Evolutionary conservation across 345 rosid species (phyloP), one percentile per base, ranked within the genome.

Genomic region (Clarkia xantiana): DNA sequence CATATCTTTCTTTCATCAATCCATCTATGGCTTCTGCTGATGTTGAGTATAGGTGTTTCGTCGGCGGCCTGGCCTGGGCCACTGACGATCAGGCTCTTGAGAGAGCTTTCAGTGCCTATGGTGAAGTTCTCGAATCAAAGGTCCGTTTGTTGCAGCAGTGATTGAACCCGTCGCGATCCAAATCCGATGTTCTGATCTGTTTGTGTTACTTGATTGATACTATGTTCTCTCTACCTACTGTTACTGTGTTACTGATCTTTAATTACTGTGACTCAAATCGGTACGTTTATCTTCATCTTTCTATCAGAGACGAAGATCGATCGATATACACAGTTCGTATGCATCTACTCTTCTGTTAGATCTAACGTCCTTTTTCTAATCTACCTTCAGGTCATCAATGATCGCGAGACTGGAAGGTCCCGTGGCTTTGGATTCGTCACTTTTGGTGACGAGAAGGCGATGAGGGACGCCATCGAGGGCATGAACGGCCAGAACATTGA

Each of bases 31-130:
- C 87, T 3, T 52, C 97, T 0, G 77, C 80, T 0, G 95, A 90
- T 18, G 50, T 69, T 12, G 97, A 90, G 72, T 90, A 0, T 58
- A 45, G 97, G 51, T 90, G 97, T 71, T 90, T 90, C 59, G 94
- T 86, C 29, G 97, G 97, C 42, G 95, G 97, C 65, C 86, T 90
- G 0, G 97, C 95, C 0, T 90, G 95, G 95, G 91, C 91, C 67
- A 90, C 97, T 40, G 77, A 69, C 51, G 97, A 90, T 59, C 52
- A 25, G 29, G 56, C 75, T 18, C 79, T 90, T 0, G 75, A 74
- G 43, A 56, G 56, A 0, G 94, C 97, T 41, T 90, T 90, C 73
- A 54, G 86, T 49, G 2, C 58, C 4, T 90, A 1, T 43, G 97
- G 97, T 61, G 86, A 86, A 12, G 55, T 90, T 65, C 41, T 90